Percentiles rank a stretch among this genome's conserved stretches.
These are phyloP conservation scores for Sporothrix protearum DNA, from an alignment of 2,329 filamentous ascomycete species.

Conservation along the genomic window DNA sequence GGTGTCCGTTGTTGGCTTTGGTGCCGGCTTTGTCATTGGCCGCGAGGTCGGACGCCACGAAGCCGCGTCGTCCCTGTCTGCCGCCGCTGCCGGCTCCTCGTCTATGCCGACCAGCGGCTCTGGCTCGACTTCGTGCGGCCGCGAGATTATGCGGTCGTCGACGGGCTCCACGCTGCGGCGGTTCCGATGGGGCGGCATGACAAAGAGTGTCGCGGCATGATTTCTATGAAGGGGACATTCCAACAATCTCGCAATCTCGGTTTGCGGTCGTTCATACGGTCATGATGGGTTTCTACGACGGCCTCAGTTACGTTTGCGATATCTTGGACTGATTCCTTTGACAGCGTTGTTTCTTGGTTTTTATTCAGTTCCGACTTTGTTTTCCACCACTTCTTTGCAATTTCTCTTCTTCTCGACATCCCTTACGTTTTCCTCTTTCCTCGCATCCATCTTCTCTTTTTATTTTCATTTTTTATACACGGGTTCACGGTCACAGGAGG, in stretches of 20 bases:
- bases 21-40: slow-evolving; percentile 61
- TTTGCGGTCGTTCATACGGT: no score
- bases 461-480: not conserved
- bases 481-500: not conserved
- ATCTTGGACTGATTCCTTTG: not conserved
- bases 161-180: slow-evolving; percentile 50
- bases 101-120: slow-evolving; percentile 40
- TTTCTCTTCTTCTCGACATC: not conserved
- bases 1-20: slow-evolving; percentile 65
- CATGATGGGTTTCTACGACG: not conserved
- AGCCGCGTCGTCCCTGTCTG: slow-evolving; percentile 40
- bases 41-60: slow-evolving; percentile 64
- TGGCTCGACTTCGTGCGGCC: slow-evolving; percentile 48
- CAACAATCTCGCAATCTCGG: no score
- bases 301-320: not conserved
- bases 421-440: not conserved
- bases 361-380: no score
- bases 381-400: no score
- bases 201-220: slow-evolving; percentile 49
- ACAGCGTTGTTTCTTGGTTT: not conserved
- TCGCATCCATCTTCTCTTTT: not conserved
- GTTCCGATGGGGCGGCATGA: slow-evolving; percentile 53
- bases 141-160: slow-evolving; percentile 50
- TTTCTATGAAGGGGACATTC: not conserved
- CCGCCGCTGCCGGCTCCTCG: slow-evolving; percentile 33